These are phyloP conservation scores for Pueraria montana DNA, from an alignment of 306 rosid genomes.

Conservation along the genomic window DNA sequence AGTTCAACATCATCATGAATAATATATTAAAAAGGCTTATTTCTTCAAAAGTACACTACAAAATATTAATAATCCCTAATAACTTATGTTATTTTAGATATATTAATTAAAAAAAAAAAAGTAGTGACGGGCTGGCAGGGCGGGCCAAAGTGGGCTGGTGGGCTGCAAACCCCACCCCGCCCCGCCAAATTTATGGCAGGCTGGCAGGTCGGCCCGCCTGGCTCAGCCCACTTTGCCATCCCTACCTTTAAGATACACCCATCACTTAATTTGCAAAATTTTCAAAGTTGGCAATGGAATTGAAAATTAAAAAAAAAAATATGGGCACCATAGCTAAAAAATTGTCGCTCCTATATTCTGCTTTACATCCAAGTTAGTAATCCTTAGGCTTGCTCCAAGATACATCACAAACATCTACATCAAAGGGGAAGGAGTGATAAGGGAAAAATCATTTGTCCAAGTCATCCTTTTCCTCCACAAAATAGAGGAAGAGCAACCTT, in stretches of 20 bases:
- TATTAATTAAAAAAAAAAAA: too few species aligned
- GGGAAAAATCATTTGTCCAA: conserved; percentile 14
- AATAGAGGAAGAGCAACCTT: conserved; percentile 33
- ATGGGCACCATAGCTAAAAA: conserved; percentile 3
- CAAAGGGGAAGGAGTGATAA: conserved; percentile 8
- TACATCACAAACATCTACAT: conserved; percentile 45
- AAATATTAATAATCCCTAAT: too few species aligned
- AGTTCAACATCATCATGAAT: too few species aligned
- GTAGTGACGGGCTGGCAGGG: too few species aligned
- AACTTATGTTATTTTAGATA: too few species aligned
- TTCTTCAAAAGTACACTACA: too few species aligned
- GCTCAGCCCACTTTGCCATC: too few species aligned
- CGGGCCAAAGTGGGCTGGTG: too few species aligned
- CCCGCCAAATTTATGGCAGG: too few species aligned
- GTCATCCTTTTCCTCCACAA: conserved; percentile 26
- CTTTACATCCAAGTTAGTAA: conserved; percentile 41
- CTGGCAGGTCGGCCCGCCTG: too few species aligned
- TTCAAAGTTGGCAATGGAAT: not conserved
- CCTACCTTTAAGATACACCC: conserved; percentile 12
- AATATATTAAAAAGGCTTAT: too few species aligned
- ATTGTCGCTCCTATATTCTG: conserved; percentile 28
- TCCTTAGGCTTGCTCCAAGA: conserved; percentile 20
- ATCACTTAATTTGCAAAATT: not conserved
- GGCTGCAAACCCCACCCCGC: too few species aligned
- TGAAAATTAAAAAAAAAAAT: conserved; percentile 11